Conservation (phyloP, 1,284 basidiomycete species). For the Sanghuangporus baumii region DNA sequence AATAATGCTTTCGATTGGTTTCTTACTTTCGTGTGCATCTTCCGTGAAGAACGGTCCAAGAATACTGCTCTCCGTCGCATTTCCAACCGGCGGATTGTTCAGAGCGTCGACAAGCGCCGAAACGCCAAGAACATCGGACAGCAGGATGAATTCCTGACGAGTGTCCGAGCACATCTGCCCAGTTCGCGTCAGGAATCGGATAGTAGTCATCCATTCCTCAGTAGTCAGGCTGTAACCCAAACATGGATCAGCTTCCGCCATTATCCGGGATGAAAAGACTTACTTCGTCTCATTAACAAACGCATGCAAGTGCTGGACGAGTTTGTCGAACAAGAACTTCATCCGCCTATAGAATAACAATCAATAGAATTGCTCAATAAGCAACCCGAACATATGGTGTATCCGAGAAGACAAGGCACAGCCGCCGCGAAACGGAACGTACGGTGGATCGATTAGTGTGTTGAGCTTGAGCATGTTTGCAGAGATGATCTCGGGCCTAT, state of each 20-base stretch:
- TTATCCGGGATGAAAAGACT: slow-evolving; percentile 13
- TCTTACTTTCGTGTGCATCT: slow-evolving; percentile 67
- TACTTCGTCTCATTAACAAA: slow-evolving; percentile 66
- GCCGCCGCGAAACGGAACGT: slow-evolving; percentile 19
- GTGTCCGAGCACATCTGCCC: slow-evolving; percentile 70
- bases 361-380: background rate
- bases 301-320: slow-evolving; percentile 61
- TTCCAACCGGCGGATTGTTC: slow-evolving; percentile 65
- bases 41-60: slow-evolving; percentile 84
- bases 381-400: background rate
- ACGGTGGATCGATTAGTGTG: slow-evolving; percentile 39
- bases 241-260: background rate
- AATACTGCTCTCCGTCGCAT: slow-evolving; percentile 70
- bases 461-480: slow-evolving; percentile 46
- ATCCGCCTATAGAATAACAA: slow-evolving; percentile 30
- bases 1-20: slow-evolving; percentile 8
- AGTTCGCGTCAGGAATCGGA: slow-evolving; percentile 69
- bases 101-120: slow-evolving; percentile 74
- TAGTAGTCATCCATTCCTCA: slow-evolving; percentile 80
- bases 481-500: slow-evolving; percentile 50
- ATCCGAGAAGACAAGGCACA: background rate
- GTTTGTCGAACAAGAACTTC: slow-evolving; percentile 42
- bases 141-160: slow-evolving; percentile 80
- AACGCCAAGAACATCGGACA: slow-evolving; percentile 75
- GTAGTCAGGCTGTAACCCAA: slow-evolving; percentile 50